Conservation (phyloP, 2,329 filamentous ascomycete genomes). For the Aschersonia sp. region DNA sequence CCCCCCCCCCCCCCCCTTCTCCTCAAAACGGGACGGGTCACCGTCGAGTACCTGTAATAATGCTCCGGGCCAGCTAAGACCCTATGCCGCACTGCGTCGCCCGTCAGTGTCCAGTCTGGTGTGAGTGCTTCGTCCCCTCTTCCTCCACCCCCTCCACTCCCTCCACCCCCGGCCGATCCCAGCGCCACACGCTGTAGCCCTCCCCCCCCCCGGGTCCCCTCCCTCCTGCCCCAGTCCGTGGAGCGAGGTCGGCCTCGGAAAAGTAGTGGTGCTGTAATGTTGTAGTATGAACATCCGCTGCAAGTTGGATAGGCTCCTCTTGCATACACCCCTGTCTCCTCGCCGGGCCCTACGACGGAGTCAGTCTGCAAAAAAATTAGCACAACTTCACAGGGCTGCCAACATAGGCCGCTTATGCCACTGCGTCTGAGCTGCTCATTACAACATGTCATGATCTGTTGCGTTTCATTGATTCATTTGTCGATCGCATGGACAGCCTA, state of each 20-base stretch:
- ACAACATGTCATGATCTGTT: too few species aligned
- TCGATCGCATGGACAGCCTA: too few species aligned
- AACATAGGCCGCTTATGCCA: too few species aligned
- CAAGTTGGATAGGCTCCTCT: background rate
- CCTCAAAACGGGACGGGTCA: background rate
- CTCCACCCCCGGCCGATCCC: constrained; percentile 1
- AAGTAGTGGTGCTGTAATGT: background rate
- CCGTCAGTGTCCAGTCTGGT: background rate
- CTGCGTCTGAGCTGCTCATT: too few species aligned
- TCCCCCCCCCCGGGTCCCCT: background rate
- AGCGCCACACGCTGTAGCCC: background rate
- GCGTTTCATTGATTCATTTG: too few species aligned
- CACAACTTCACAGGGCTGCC: background rate
- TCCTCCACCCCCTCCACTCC: background rate
- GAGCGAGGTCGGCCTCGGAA: constrained; percentile 1
- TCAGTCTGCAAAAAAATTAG: background rate
- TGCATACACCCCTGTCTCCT: background rate
- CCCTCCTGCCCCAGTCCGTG: background rate
- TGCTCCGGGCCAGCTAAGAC: background rate
- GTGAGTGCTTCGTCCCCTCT: background rate
- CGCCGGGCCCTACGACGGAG: background rate
- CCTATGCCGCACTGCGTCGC: background rate
- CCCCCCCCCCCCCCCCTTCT: background rate
- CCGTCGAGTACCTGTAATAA: too few species aligned
- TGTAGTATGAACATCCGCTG: background rate